phyloP scores from a whole-genome alignment of 352 stramenopile species.

The Pythium chondricola region DNA sequence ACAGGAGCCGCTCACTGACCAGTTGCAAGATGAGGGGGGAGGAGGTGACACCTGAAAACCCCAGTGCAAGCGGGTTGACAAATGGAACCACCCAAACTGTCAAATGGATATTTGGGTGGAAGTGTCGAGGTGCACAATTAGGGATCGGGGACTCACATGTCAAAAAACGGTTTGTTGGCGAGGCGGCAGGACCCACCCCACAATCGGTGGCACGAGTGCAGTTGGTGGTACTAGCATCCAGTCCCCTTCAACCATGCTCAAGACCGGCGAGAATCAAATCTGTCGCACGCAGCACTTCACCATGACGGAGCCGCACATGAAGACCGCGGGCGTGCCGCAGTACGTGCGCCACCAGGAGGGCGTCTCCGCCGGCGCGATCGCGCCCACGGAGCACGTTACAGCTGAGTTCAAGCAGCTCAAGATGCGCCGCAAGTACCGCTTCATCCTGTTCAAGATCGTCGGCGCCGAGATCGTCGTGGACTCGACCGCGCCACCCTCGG shows the following conservation, averaged over 20 bases:
- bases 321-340: conserved; percentile 75
- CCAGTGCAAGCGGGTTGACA: background rate
- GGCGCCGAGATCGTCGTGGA: conserved; percentile 63
- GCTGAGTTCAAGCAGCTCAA: conserved; percentile 85
- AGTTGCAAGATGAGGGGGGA: conserved; percentile 10
- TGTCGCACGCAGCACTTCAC: conserved; percentile 1
- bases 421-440: conserved; percentile 85
- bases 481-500: conserved; percentile 34
- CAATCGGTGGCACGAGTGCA: too few species aligned
- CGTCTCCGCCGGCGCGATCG: conserved; percentile 63
- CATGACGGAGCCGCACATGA: conserved; percentile 81
- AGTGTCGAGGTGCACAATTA: too few species aligned
- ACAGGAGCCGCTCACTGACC: conserved; percentile 5
- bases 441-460: conserved; percentile 80
- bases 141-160: too few species aligned
- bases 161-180: too few species aligned
- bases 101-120: too few species aligned
- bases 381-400: conserved; percentile 46
- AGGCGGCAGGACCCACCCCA: too few species aligned
- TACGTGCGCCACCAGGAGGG: conserved; percentile 75
- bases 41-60: too few species aligned
- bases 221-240: too few species aligned
- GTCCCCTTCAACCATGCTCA: too few species aligned
- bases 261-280: background rate
- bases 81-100: background rate